A percentile compares a stretch with the other conserved stretches of the same genome.
Conservation (phyloP, 2,329 filamentous ascomycete species). For the Sclerotinia trifoliorum region DNA sequence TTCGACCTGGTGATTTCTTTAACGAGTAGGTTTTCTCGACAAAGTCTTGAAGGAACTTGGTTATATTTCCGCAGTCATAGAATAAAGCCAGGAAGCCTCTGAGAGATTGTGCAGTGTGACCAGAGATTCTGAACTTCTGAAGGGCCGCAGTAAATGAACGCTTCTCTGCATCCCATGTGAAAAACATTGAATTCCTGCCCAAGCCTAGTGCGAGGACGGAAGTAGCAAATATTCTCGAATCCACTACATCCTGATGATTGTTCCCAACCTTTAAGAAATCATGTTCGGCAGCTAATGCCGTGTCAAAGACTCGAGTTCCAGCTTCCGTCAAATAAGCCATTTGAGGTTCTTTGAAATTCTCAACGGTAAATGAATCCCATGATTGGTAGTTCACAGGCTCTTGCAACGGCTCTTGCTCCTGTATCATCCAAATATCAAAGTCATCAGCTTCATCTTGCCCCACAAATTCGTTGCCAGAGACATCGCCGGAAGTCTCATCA, state of each 20-base stretch:
- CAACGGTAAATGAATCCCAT: slow-evolving; percentile 65
- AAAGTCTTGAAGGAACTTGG: slow-evolving; percentile 36
- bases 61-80: slow-evolving; percentile 41
- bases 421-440: slow-evolving; percentile 50
- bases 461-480: slow-evolving; percentile 21
- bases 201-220: slow-evolving; percentile 66
- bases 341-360: slow-evolving; percentile 42
- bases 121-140: slow-evolving; percentile 50
- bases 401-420: slow-evolving; percentile 39
- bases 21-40: slow-evolving; percentile 36
- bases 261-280: slow-evolving; percentile 46
- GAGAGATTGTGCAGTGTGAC: slow-evolving; percentile 51
- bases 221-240: slow-evolving; percentile 50
- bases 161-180: slow-evolving; percentile 56
- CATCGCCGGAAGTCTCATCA: slow-evolving; percentile 14
- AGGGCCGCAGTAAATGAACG: slow-evolving; percentile 53
- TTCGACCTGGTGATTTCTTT: slow-evolving; percentile 35
- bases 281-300: slow-evolving; percentile 48
- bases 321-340: slow-evolving; percentile 67
- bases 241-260: slow-evolving; percentile 46
- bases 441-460: slow-evolving; percentile 35
- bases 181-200: slow-evolving; percentile 71
- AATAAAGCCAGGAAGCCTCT: slow-evolving; percentile 44
- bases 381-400: slow-evolving; percentile 51
- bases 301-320: slow-evolving; percentile 64